Base-by-base conservation (phyloP, 305 asterid species). In the Plantago coronopus region DNA sequence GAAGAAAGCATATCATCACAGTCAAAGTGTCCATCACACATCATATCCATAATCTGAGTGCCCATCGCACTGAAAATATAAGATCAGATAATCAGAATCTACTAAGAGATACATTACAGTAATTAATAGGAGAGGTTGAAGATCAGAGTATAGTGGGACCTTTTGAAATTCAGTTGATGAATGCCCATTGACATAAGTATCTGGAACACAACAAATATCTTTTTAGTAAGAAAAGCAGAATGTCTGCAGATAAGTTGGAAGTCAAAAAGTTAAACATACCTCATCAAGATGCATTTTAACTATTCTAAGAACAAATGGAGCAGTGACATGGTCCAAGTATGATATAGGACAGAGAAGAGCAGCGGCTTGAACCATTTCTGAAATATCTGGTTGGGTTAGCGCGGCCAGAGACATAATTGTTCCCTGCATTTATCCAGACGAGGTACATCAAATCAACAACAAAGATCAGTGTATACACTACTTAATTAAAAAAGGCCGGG, bases 351-450 rank as follows among this genome's bases (percentile, higher is more conserved):
- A 89, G 66, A 93, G 94, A 75, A 89, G 93, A 21, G 99, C 97
- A 47, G 99, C 95, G 62, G 95, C 99, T 79, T 79, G 76, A 64
- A 93, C 90, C 95, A 87, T 87, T 67, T 75, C 64, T 23, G 75
- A 86, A 58, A 89, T 82, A 69, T 82, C 83, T 47, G 97, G 96
- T 67, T 83, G 91, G 62, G 99, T 85, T 40, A 93, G 74, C 60
- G 97, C 99, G 67, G 99, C 97, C 69, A 93, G 78, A 66, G 99
- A 93, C 64, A 89, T 87, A 54, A 93, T 89, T 68, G 99, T 89
- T 70, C 99, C 99, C 98, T 93, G 79, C 46, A 63, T 40, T 55
- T 49, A 63, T 16, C 59, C 49, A 68, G 48, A 64, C 54, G 68
- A 61, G 66, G 50, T 45, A 54, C 54, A 63, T 59, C 53, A 34